Conservation (phyloP, 2,329 filamentous ascomycete genomes). For the Colletotrichum navitas region DNA sequence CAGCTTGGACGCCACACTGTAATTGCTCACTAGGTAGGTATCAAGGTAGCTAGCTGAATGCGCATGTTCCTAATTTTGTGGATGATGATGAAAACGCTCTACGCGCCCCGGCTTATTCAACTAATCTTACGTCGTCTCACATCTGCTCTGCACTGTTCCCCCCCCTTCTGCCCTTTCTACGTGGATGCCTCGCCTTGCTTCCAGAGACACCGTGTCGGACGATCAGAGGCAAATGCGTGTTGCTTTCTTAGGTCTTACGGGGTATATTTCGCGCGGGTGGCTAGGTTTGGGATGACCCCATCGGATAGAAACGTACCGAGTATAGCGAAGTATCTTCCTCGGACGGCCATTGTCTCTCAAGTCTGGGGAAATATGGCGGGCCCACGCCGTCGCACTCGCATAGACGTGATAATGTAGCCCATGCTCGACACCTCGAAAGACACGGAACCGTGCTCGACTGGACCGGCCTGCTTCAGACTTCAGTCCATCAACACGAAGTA, state of each 20-base stretch:
- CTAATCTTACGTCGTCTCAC: slow-evolving; percentile 4
- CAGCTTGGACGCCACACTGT: slow-evolving; percentile 30
- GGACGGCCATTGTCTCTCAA: not conserved
- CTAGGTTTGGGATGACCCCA: not conserved
- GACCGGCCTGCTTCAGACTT: not conserved
- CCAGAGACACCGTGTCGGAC: not conserved
- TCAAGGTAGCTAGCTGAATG: not conserved
- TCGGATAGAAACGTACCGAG: not conserved
- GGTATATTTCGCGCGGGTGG: not conserved
- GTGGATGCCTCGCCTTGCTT: slow-evolving; percentile 4
- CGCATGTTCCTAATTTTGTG: not conserved
- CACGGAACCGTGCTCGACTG: not conserved
- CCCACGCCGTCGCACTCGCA: not conserved
- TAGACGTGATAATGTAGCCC: not conserved
- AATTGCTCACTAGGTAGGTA: slow-evolving; percentile 4
- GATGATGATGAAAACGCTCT: not conserved
- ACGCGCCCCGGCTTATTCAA: slow-evolving; percentile 11
- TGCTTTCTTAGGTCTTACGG: slow-evolving; percentile 13
- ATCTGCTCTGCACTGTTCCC: not conserved
- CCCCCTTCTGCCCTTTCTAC: not conserved
- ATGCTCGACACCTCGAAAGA: not conserved
- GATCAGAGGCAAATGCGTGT: slow-evolving; percentile 1
- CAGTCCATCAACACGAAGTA: too few species aligned
- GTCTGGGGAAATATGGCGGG: not conserved
- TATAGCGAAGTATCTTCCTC: not conserved